Conservation (phyloP, 2,329 filamentous ascomycete genomes). For the Neurospora sp. region DNA sequence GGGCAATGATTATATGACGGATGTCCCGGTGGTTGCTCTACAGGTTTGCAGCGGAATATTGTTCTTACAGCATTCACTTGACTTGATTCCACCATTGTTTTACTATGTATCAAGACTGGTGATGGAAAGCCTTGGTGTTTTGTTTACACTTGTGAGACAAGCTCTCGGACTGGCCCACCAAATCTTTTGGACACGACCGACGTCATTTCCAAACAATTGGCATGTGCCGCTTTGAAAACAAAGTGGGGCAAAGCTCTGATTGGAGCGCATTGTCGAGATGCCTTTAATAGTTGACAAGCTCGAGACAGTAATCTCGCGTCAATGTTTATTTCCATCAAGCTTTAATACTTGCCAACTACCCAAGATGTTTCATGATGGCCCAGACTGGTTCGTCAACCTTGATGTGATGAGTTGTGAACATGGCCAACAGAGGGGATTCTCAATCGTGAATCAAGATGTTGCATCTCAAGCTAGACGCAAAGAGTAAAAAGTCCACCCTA, state of each 20-base stretch:
- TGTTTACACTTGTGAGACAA: neutral
- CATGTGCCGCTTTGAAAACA: neutral
- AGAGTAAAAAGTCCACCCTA: neutral
- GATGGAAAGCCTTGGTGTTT: neutral
- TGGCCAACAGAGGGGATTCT: neutral
- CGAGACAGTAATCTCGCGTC: neutral
- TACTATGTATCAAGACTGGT: no score
- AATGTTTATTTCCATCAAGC: neutral
- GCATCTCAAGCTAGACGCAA: neutral
- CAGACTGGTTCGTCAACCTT: neutral
- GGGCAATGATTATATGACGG: constrained; percentile 19
- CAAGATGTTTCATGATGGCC: neutral
- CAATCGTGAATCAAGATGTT: neutral
- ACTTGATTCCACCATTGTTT: neutral
- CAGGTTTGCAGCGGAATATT: no score
- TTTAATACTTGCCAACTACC: neutral
- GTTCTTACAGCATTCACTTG: no score
- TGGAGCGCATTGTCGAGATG: neutral
- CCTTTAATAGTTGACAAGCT: neutral
- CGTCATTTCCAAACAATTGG: neutral
- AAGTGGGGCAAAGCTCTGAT: neutral
- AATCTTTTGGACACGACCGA: neutral
- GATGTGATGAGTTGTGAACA: no score
- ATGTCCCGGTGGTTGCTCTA: neutral
- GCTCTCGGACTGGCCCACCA: neutral